A percentile compares a stretch with the other conserved stretches of the same genome.
These are phyloP conservation scores for Claviceps capensis DNA, from an alignment of 2,329 filamentous ascomycete species.

Conservation along the genomic window DNA sequence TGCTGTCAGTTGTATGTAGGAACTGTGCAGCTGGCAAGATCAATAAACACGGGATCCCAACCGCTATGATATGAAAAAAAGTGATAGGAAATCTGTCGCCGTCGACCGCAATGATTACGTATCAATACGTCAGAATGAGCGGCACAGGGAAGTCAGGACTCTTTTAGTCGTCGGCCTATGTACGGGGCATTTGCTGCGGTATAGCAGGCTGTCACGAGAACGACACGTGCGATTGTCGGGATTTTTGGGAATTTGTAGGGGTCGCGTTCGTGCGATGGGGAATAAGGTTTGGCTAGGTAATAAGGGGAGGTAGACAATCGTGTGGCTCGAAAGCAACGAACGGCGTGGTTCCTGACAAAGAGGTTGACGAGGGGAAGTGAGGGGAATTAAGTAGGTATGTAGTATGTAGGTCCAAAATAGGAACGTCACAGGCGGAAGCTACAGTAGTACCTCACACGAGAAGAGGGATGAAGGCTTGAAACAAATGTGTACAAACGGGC, in stretches of 20 bases:
- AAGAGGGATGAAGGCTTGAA: neutral
- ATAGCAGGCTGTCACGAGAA: neutral
- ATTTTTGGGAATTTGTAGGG: neutral
- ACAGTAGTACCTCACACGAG: neutral
- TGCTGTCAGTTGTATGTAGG: no score
- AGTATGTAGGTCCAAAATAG: neutral
- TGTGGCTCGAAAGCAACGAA: neutral
- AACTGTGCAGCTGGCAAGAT: neutral
- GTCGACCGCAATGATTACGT: neutral
- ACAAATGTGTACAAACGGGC: neutral
- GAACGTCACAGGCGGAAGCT: neutral
- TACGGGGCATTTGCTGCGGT: neutral
- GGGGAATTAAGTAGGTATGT: neutral
- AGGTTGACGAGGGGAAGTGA: neutral
- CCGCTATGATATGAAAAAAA: no score
- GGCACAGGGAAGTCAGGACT: neutral
- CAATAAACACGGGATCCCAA: neutral
- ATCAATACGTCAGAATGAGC: neutral
- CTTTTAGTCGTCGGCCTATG: neutral
- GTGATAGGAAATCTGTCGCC: neutral
- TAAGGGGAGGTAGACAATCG: neutral
- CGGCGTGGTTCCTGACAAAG: neutral
- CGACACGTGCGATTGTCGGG: conserved; percentile 1
- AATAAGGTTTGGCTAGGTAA: neutral
- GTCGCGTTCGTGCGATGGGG: neutral